Evolutionary conservation across 2,329 filamentous ascomycete genomes (phyloP).

Genomic region (Dactylella cylindrospora): DNA sequence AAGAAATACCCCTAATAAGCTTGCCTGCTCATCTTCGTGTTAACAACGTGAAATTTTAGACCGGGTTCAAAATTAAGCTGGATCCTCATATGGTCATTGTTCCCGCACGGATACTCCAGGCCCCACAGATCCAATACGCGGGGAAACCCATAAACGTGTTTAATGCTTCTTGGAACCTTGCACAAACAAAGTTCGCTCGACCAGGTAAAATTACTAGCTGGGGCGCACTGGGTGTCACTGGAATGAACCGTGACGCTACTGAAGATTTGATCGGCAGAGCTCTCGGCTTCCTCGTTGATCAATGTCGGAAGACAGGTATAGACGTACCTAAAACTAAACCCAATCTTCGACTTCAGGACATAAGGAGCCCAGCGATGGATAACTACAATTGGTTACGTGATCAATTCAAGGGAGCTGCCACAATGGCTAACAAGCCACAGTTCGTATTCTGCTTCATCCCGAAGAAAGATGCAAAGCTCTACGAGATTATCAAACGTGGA

Average conservation of each 20-base stretch:
- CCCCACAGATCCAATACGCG: constrained; percentile 65
- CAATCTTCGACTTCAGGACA: constrained; percentile 9
- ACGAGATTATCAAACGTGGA: constrained; percentile 67
- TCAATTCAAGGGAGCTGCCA: constrained; percentile 2
- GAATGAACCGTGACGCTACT: constrained; percentile 28
- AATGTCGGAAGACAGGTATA: constrained; percentile 25
- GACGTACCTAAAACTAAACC: constrained; percentile 19
- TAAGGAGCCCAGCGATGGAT: background rate
- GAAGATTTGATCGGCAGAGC: constrained; percentile 5
- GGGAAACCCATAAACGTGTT: constrained; percentile 50
- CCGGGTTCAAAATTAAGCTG: constrained; percentile 65
- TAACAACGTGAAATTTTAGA: constrained; percentile 49
- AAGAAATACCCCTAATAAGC: background rate
- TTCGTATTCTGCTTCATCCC: constrained; percentile 65
- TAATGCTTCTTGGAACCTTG: constrained; percentile 72
- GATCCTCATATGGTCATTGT: constrained; percentile 68
- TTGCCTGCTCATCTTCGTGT: too few relatives aligned
- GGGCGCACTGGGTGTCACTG: constrained; percentile 50
- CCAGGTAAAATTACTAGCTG: constrained; percentile 58
- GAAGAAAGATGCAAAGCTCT: constrained; percentile 59
- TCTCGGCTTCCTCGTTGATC: constrained; percentile 15
- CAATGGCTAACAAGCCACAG: constrained; percentile 25
- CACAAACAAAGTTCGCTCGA: constrained; percentile 59
- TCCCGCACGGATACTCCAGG: constrained; percentile 65
- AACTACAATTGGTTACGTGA: constrained; percentile 25